A percentile compares a stretch with the other conserved stretches of the same genome.
Evolutionary conservation across 805 yeast species (phyloP).

Genomic region (Zygoascus tannicola): DNA sequence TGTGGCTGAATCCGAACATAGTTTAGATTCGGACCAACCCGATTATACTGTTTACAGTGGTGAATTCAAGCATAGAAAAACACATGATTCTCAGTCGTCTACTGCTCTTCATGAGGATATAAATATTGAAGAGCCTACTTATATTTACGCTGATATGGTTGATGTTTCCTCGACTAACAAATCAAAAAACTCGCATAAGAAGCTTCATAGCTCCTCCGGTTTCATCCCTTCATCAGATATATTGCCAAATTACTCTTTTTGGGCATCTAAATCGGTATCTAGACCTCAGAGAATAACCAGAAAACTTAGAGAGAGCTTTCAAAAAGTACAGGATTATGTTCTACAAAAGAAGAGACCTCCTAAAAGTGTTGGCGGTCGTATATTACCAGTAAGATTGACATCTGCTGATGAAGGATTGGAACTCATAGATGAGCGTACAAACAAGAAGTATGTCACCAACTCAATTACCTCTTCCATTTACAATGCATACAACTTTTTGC

Average conservation of each 20-base stretch:
- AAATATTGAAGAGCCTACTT: background rate
- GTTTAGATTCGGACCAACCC: background rate
- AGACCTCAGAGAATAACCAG: background rate
- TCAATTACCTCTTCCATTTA: constrained; percentile 80
- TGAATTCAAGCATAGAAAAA: background rate
- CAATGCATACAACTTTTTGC: constrained; percentile 69
- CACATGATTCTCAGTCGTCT: background rate
- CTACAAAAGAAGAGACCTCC: constrained; percentile 26
- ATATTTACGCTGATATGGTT: background rate
- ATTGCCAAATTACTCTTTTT: constrained; percentile 21
- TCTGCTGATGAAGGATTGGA: constrained; percentile 26
- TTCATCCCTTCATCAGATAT: constrained; percentile 6
- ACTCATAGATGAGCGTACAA: constrained; percentile 61
- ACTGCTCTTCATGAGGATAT: background rate
- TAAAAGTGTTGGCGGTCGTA: constrained; percentile 60
- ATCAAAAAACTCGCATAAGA: background rate
- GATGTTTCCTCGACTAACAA: background rate
- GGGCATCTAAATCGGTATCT: constrained; percentile 14
- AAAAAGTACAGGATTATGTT: constrained; percentile 19
- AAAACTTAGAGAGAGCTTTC: background rate
- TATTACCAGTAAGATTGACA: constrained; percentile 54
- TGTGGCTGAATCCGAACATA: too few species aligned
- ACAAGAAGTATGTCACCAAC: constrained; percentile 54
- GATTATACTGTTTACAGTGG: background rate
- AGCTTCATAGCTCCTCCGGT: background rate